phyloP scores from a whole-genome alignment of 495 filamentous ascomycete species.

The Lichenothelia convexa region DNA sequence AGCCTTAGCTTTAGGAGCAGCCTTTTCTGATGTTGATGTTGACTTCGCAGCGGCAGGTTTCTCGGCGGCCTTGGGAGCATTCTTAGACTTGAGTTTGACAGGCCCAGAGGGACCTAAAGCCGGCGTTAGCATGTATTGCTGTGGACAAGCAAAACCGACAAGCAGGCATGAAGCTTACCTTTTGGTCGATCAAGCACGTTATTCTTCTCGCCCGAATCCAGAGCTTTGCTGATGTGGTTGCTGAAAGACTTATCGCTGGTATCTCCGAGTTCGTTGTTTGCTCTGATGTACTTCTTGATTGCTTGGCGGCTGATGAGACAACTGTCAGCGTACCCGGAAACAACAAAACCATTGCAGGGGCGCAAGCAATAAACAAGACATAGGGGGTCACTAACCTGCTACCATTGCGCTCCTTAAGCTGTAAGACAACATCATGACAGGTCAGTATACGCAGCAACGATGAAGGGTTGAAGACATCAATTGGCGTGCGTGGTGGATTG shows the following conservation, averaged over 20 bases:
- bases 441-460: slow-evolving; percentile 21
- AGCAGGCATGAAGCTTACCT: slow-evolving; percentile 39
- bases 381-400: slow-evolving; percentile 34
- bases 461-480: not conserved
- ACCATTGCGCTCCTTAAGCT: slow-evolving; percentile 51
- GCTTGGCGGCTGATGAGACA: slow-evolving; percentile 72
- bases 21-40: slow-evolving; percentile 1
- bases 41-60: slow-evolving; percentile 25
- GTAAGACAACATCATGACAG: slow-evolving; percentile 22
- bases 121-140: slow-evolving; percentile 1
- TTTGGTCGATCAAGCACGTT: slow-evolving; percentile 85
- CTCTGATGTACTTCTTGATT: slow-evolving; percentile 94
- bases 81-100: slow-evolving; percentile 92
- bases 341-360: too few species aligned
- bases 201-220: slow-evolving; percentile 77
- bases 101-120: slow-evolving; percentile 42
- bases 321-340: too few species aligned
- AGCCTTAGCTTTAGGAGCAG: slow-evolving; percentile 15
- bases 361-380: too few species aligned
- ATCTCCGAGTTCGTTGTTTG: slow-evolving; percentile 74
- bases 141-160: not conserved
- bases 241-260: slow-evolving; percentile 61
- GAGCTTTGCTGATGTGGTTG: slow-evolving; percentile 79
- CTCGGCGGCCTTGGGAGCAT: slow-evolving; percentile 20
- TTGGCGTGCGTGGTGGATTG: slow-evolving; percentile 2